A percentile compares a stretch with the other conserved stretches of the same genome.
Evolutionary conservation across 73 alveolate species (phyloP).

Genomic region (Breviolum minutum): DNA sequence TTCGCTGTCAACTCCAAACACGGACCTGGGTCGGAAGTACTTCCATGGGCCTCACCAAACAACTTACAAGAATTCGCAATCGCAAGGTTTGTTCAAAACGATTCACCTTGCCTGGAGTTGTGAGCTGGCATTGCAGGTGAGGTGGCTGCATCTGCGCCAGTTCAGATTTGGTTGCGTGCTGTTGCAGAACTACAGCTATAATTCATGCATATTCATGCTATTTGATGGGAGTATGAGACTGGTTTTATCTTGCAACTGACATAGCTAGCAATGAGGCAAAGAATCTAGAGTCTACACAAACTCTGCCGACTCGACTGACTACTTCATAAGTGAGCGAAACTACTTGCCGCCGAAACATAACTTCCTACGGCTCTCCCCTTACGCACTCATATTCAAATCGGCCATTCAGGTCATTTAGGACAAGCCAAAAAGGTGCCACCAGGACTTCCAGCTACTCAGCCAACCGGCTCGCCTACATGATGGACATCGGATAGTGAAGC

Average conservation of each 20-base stretch:
- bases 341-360: too few species aligned
- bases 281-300: background rate
- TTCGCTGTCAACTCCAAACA: background rate
- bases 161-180: too few species aligned
- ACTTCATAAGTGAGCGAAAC: background rate
- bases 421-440: too few species aligned
- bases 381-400: too few species aligned
- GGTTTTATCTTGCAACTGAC: too few species aligned
- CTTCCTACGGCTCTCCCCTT: too few species aligned
- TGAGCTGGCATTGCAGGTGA: slow-evolving; percentile 12
- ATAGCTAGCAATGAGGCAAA: too few species aligned
- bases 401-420: too few species aligned
- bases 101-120: background rate
- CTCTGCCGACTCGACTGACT: background rate
- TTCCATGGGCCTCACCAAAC: background rate
- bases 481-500: slow-evolving; percentile 4
- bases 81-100: background rate
- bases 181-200: too few species aligned
- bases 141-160: slow-evolving; percentile 22
- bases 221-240: too few species aligned
- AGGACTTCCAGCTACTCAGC: too few species aligned
- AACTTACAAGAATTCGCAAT: background rate
- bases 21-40: background rate
- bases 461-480: background rate
- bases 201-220: too few species aligned